Conservation (phyloP, 805 yeast species). For the Metschnikowia lochheadii region DNA sequence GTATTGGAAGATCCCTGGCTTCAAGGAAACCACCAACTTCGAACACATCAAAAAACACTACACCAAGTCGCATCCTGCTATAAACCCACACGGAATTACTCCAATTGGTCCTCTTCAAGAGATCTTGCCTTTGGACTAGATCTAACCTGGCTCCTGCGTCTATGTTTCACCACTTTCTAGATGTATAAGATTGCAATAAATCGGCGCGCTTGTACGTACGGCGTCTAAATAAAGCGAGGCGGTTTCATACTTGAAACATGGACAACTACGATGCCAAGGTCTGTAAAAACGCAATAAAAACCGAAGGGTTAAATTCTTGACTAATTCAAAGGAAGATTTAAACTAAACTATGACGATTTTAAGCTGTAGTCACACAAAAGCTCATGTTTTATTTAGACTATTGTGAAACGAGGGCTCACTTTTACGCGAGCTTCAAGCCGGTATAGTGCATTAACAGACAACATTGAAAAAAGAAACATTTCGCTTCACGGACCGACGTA, state of each 20-base stretch:
- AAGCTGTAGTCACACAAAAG: background rate
- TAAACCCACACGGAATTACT: constrained; percentile 80
- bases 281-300: too few species aligned
- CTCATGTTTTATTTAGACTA: background rate
- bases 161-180: background rate
- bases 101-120: constrained; percentile 87
- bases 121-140: constrained; percentile 38
- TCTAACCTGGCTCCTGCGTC: background rate
- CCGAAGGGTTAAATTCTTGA: too few species aligned
- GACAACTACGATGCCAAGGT: background rate
- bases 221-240: background rate
- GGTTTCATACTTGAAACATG: background rate
- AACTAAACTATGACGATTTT: background rate
- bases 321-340: too few species aligned
- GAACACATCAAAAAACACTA: constrained; percentile 90
- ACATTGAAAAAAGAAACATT: constrained; percentile 5
- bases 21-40: constrained; percentile 76
- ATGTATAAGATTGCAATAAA: background rate
- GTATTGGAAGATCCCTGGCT: constrained; percentile 74
- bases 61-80: constrained; percentile 75
- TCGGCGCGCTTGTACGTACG: constrained; percentile 2
- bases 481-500: constrained; percentile 2
- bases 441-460: constrained; percentile 5
- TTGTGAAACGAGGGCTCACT: background rate
- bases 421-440: constrained; percentile 2